Base-by-base conservation (phyloP, 164 flowering plant genomes). In the Chloranthus sessilifolius region DNA sequence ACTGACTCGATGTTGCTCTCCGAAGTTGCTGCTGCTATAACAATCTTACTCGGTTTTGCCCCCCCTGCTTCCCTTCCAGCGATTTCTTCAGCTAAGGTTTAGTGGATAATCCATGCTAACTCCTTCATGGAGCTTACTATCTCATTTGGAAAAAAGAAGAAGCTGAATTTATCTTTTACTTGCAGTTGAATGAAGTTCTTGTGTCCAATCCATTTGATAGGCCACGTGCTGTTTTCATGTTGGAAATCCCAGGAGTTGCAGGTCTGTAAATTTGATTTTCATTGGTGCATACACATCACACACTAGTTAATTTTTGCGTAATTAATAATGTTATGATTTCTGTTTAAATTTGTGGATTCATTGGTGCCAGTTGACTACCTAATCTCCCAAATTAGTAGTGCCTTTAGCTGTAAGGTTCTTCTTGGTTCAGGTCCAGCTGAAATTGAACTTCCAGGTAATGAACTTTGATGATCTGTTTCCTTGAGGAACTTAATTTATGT, bases 11-110 rank as follows among this genome's bases (percentile, higher is more conserved):
- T 92, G 69, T 71, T 65, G 6, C 67, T 65, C 12, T 47, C 71
- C 1, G 99, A 92, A 56, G 78, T 84, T 64, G 78, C 79, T 65
- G 92, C 97, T 35, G 81, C 88, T 25, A 72, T 85, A 34, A 78
- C 95, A 17, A 76, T 86, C 53, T 75, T 88, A 77, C 95, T 92
- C 67, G 99, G 95, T 33, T 77, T 79, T 60, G 72, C 89, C 19
- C 99, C 99, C 27, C 71, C 88, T 47, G 53, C 77, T 56, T 69
- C 80, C 1, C 83, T 92, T 61, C 67, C 94, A 43, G 75, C 77
- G 2, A 63, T 69, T 36, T 50, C 62, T 21, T 50, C 47, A 20
- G 3, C 26, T 23, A 50, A 58, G 62, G 62, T 58, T 12, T 23
- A 30, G 28, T 19, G 11, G 20, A 27, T 51, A 23, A 42, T 5